Evolutionary conservation across 768 basidiomycete species (phyloP).

Genomic region (Agrocybe chaxingu): DNA sequence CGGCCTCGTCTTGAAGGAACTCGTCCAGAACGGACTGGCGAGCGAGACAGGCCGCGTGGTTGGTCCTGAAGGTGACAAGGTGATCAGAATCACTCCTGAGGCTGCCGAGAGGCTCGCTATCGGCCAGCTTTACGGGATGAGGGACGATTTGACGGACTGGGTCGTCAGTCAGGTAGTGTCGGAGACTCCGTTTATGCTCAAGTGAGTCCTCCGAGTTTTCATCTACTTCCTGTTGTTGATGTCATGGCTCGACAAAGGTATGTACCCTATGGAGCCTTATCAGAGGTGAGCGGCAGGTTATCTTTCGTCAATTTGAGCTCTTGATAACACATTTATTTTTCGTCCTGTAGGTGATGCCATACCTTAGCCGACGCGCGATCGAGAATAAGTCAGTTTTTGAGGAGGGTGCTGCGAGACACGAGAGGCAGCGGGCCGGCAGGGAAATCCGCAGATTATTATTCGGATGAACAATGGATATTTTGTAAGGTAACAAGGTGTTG

Average conservation of each 20-base stretch:
- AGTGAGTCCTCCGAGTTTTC: constrained; percentile 36
- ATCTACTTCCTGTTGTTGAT: constrained; percentile 3
- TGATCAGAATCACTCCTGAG: constrained; percentile 41
- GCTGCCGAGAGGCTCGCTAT: constrained; percentile 68
- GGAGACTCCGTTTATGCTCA: constrained; percentile 69
- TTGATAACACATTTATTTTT: background rate
- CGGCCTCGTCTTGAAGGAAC: constrained; percentile 53
- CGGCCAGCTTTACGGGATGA: constrained; percentile 89
- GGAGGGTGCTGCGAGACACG: constrained; percentile 60
- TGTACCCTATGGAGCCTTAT: constrained; percentile 71
- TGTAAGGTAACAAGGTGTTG: too few relatives aligned
- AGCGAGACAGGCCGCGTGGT: constrained; percentile 9
- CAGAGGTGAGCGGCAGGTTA: constrained; percentile 43
- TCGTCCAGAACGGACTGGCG: constrained; percentile 52
- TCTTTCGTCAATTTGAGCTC: background rate
- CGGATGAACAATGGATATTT: too few relatives aligned
- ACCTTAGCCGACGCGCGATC: constrained; percentile 81
- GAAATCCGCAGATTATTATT: constrained; percentile 36
- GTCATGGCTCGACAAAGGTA: constrained; percentile 37
- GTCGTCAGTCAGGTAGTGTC: constrained; percentile 54
- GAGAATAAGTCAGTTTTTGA: constrained; percentile 92
- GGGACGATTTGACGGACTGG: constrained; percentile 73
- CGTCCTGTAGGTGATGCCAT: constrained; percentile 73
- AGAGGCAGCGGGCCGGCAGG: constrained; percentile 51
- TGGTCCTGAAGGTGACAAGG: constrained; percentile 11